Evolutionary conservation across 1,139 yeast species (phyloP), one percentile per base, ranked within the genome.

Genomic region (Lodderomyces margitis): DNA sequence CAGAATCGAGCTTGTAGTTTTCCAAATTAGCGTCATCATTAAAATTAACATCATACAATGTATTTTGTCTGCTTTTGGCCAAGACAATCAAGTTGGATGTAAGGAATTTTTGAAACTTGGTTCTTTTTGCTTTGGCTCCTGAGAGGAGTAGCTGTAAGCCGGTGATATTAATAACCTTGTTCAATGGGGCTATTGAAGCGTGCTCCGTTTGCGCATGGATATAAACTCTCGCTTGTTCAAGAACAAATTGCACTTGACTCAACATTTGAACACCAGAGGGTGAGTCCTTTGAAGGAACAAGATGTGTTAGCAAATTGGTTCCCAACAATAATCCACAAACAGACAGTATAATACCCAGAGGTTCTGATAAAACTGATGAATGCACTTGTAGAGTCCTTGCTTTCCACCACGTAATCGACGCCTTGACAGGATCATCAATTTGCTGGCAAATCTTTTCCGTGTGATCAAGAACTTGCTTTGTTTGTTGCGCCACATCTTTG

Each of bases 51-150:
- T 58, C 62, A 38, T 55, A 59, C 11, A 66, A 48, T 35, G 66
- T 56, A 24, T 51, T 12, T 55, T 68, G 58, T 23, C 60, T 55
- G 48, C 84, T 79, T 50, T 78, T 78, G 1, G 98, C 98, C 28
- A 91, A 65, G 23, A 89, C 78, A n/a, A 91, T 76, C 49, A 92
- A 74, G 37, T 88, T 80, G 0, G 96, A 77, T 12, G 86, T 78
- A 20, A 82, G 80, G 37, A 71, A 75, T 36, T 74, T 75, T 62
- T 92, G 99, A 57, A 69, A 87, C 59, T 87, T 87, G 3, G 98
- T 91, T 58, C 94, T 74, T 57, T 83, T 86, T 5, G 96, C 97
- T 52, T 82, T 80, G 38, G 92, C 87, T 49, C 98, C 98, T 1
- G 97, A 84, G 38, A 91, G 64, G 1, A 83, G 75, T 47, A 84